Evolutionary conservation across 495 filamentous ascomycete species (phyloP), one percentile per base, ranked within the genome.

Genomic region (Oidiodendron maius): DNA sequence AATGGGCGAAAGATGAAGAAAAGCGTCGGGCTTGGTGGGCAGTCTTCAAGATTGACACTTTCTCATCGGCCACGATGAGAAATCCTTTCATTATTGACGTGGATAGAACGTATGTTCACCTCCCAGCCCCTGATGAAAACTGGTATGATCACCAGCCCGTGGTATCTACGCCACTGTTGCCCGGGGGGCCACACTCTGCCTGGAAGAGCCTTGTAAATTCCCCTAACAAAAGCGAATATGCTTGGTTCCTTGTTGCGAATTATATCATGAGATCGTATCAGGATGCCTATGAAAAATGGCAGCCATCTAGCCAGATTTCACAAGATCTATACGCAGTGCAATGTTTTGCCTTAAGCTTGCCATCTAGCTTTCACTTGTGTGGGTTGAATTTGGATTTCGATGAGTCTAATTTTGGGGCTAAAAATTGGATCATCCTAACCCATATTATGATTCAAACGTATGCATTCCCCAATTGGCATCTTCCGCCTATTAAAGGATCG

Each of bases 1-100:
- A 41, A 20, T 62, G 61, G 59, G 23, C 36, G 6, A 39, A 52
- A 13, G 21, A 49, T 16, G 61, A 62, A 40, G 53, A 62, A 53
- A 55, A 57, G 13, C 51, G 62, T 11, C 44, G 61, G n/a, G 53
- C 60, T 16, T 63, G 62, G 57, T 67, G 64, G 64, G 59, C 61
- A 1, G 58, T 65, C 25, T 67, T 62, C 62, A 62, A 67, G 36
- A 60, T 67, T 58, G 64, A 67, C 32, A 57, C 61, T 24, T 67
- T 64, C 40, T 58, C 64, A 18, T 34, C 28, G n/a, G 8, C 28
- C 8, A n/a, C n/a, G 9, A 9, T 34, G 28, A 8, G 8, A n/a
- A 8, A n/a, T n/a, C 28, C 28, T 34, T 34, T 34, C n/a, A 34
- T n/a, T 8, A 34, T 34, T 34, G 28, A 34, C n/a, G n/a, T 8